Evolutionary conservation across 2,329 filamentous ascomycete species (phyloP).

Genomic region (Sporothrix humicola): DNA sequence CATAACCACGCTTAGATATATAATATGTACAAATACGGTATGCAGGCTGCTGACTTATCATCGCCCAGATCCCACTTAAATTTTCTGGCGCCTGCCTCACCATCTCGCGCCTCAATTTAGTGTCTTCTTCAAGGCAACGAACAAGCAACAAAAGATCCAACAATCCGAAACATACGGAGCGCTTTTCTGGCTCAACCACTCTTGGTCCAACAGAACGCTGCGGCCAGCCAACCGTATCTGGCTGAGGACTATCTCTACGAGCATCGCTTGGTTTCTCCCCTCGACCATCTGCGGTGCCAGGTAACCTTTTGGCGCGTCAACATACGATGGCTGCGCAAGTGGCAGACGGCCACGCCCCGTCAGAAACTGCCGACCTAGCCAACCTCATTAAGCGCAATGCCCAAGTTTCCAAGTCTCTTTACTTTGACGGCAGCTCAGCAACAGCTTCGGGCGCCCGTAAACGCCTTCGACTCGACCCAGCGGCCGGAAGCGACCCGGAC

Average conservation of each 20-base stretch:
- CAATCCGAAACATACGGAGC: not conserved
- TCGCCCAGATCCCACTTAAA: not conserved
- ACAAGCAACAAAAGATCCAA: not conserved
- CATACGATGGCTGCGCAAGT: conserved; percentile 44
- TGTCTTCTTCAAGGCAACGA: not conserved
- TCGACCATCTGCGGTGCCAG: not conserved
- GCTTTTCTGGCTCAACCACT: not conserved
- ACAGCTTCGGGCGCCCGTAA: conserved; percentile 38
- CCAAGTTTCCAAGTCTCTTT: conserved; percentile 50
- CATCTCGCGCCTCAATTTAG: not conserved
- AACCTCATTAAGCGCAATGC: conserved; percentile 51
- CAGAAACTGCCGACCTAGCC: conserved; percentile 44
- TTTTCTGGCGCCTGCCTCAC: conserved; percentile 23
- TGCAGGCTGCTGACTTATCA: not conserved
- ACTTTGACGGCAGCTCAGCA: conserved; percentile 41
- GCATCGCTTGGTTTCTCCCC: too few relatives aligned
- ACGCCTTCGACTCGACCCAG: conserved; percentile 47
- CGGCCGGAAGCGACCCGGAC: conserved; percentile 48
- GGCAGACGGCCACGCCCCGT: conserved; percentile 37
- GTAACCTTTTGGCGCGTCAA: not conserved
- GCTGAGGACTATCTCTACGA: too few relatives aligned
- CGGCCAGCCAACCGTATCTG: too few relatives aligned
- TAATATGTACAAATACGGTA: conserved; percentile 5
- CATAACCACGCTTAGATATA: not conserved
- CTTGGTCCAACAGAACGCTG: too few relatives aligned